These are phyloP conservation scores for Arthrobotrys sphaeroides DNA, from an alignment of 2,329 filamentous ascomycete genomes.

Conservation along the genomic window DNA sequence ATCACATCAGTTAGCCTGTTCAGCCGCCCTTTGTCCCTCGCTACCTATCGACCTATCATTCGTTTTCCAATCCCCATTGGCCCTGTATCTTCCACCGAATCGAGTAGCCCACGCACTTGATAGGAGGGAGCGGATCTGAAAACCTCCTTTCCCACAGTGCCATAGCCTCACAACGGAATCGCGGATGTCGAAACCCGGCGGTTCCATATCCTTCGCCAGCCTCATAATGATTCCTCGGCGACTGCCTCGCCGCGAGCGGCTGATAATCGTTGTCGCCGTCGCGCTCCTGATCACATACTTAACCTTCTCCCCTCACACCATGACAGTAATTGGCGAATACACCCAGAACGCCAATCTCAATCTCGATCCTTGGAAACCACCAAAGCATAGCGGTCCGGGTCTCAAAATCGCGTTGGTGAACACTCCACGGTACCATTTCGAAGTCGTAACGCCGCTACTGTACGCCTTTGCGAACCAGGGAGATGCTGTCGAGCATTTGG, in stretches of 20 bases:
- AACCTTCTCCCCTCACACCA: constrained; percentile 23
- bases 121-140: neutral
- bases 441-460: constrained; percentile 47
- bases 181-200: constrained; percentile 19
- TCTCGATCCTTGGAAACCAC: constrained; percentile 42
- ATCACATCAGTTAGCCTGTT: constrained; percentile 9
- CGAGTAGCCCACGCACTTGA: neutral
- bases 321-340: neutral
- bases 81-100: neutral
- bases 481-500: constrained; percentile 40
- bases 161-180: neutral
- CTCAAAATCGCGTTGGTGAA: constrained; percentile 52
- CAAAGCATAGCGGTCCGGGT: constrained; percentile 42
- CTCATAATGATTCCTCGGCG: constrained; percentile 37
- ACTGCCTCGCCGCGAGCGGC: constrained; percentile 31
- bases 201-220: neutral
- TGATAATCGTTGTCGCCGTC: constrained; percentile 28
- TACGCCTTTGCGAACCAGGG: constrained; percentile 50
- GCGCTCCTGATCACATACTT: constrained; percentile 7
- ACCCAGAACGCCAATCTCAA: constrained; percentile 27
- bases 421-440: constrained; percentile 51
- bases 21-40: neutral
- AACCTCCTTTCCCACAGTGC: neutral
- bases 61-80: neutral
- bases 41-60: neutral